phyloP scores from a whole-genome alignment of 1,284 basidiomycete genomes.

The Mrakiaceae sp. region DNA sequence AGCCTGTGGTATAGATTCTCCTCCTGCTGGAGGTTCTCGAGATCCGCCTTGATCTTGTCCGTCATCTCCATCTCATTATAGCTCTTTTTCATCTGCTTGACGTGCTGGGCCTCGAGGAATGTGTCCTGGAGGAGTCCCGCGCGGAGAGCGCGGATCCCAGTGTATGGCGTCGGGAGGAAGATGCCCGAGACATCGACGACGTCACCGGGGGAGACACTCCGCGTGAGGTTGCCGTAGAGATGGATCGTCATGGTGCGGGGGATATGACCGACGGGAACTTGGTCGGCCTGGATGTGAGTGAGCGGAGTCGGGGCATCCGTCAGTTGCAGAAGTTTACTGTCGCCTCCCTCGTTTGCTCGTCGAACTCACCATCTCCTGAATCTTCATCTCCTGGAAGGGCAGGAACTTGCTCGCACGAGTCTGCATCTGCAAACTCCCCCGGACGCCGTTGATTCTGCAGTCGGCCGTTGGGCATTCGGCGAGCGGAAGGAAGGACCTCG shows the following conservation, averaged over 20 bases:
- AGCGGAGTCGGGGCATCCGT: not conserved
- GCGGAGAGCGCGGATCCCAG: slow-evolving; percentile 75
- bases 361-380: slow-evolving; percentile 84
- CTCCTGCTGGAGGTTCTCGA: slow-evolving; percentile 62
- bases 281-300: slow-evolving; percentile 60
- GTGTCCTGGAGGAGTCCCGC: slow-evolving; percentile 96
- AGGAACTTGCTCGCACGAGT: slow-evolving; percentile 93
- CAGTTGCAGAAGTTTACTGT: too few relatives aligned
- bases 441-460: slow-evolving; percentile 78
- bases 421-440: slow-evolving; percentile 92
- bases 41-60: slow-evolving; percentile 62
- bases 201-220: slow-evolving; percentile 89
- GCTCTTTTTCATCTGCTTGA: slow-evolving; percentile 94
- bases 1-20: slow-evolving; percentile 73
- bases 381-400: slow-evolving; percentile 97
- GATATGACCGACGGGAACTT: slow-evolving; percentile 98
- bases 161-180: slow-evolving; percentile 82
- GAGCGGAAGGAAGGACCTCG: slow-evolving; percentile 82
- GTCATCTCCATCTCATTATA: slow-evolving; percentile 91
- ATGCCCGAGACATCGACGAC: slow-evolving; percentile 83
- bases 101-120: slow-evolving; percentile 82
- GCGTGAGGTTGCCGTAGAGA: slow-evolving; percentile 78
- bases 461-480: slow-evolving; percentile 73
- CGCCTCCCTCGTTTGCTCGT: not conserved
- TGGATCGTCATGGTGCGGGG: slow-evolving; percentile 97